phyloP scores from a whole-genome alignment of 1,139 yeast genomes.

The Keqinozyma sinolaborantium region DNA sequence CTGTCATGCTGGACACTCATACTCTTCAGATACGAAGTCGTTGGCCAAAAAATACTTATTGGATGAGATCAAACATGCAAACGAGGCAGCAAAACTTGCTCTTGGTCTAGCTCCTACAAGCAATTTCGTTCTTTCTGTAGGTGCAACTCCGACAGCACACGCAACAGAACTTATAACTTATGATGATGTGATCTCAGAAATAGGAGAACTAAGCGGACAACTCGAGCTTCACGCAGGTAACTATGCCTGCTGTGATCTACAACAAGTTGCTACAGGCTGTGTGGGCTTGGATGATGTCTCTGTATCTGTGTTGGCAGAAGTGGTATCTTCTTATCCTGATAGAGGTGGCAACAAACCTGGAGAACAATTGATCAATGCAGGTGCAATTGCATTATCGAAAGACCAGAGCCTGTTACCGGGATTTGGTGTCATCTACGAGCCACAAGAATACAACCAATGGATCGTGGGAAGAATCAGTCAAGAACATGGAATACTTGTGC shows the following conservation, averaged over 20 bases:
- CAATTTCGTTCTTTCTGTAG: constrained; percentile 52
- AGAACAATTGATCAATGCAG: constrained; percentile 68
- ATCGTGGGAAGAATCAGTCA: constrained; percentile 56
- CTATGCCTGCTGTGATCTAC: constrained; percentile 69
- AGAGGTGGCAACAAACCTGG: constrained; percentile 49
- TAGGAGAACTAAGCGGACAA: constrained; percentile 36
- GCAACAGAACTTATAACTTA: constrained; percentile 38
- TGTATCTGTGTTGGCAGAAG: constrained; percentile 58
- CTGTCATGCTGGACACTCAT: constrained; percentile 80
- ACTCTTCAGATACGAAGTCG: constrained; percentile 42
- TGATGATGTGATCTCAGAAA: constrained; percentile 15
- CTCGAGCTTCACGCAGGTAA: constrained; percentile 81
- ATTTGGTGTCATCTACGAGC: constrained; percentile 38
- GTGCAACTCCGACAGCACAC: constrained; percentile 82
- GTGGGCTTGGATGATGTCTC: constrained; percentile 48
- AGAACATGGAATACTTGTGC: constrained; percentile 59
- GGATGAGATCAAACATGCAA: constrained; percentile 56
- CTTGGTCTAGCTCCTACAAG: constrained; percentile 20
- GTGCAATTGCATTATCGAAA: constrained; percentile 66
- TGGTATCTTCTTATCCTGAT: constrained; percentile 54
- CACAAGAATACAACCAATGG: constrained; percentile 45
- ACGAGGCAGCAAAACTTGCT: constrained; percentile 48
- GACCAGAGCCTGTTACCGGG: constrained; percentile 56
- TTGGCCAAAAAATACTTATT: constrained; percentile 47
- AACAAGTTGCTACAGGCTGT: constrained; percentile 69